Evolutionary conservation across 108 stramenopile species (phyloP).

Genomic region (Heterococcus sp.): DNA sequence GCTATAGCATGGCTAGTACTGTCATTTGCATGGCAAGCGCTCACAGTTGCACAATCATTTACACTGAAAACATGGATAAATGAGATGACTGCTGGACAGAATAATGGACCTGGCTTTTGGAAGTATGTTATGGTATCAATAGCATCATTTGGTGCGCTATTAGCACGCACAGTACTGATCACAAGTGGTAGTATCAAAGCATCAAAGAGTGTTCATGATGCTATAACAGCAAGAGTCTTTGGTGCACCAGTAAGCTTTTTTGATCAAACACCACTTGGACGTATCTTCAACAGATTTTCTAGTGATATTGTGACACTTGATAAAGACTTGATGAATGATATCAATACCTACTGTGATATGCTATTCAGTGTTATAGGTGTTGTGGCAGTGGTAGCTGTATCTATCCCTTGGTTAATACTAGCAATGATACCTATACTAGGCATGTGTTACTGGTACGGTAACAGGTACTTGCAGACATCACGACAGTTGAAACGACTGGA

Average conservation of each 20-base stretch:
- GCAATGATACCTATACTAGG: slow-evolving; percentile 18
- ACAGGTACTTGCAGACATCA: slow-evolving; percentile 75
- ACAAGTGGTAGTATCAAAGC: slow-evolving; percentile 30
- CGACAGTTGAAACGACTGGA: slow-evolving; percentile 88
- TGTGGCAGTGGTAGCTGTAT: slow-evolving; percentile 20
- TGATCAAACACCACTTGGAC: slow-evolving; percentile 84
- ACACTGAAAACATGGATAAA: no score
- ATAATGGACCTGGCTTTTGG: slow-evolving; percentile 12
- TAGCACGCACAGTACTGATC: slow-evolving; percentile 20
- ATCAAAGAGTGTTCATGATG: slow-evolving; percentile 39
- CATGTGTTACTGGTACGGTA: slow-evolving; percentile 33
- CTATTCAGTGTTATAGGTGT: slow-evolving; percentile 38
- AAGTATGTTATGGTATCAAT: slow-evolving; percentile 6
- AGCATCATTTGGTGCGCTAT: neutral
- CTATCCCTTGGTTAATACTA: slow-evolving; percentile 11
- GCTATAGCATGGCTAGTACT: no score
- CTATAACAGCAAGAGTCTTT: slow-evolving; percentile 55
- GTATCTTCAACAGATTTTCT: slow-evolving; percentile 63
- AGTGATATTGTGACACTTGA: slow-evolving; percentile 91
- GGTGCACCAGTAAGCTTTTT: slow-evolving; percentile 80
- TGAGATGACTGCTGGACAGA: slow-evolving; percentile 13
- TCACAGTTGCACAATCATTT: no score
- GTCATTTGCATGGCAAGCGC: no score
- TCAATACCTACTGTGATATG: slow-evolving; percentile 31
- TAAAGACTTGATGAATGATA: slow-evolving; percentile 60